These are phyloP conservation scores for Exophiala bonariae DNA, from an alignment of 2,329 filamentous ascomycete species.

Conservation along the genomic window DNA sequence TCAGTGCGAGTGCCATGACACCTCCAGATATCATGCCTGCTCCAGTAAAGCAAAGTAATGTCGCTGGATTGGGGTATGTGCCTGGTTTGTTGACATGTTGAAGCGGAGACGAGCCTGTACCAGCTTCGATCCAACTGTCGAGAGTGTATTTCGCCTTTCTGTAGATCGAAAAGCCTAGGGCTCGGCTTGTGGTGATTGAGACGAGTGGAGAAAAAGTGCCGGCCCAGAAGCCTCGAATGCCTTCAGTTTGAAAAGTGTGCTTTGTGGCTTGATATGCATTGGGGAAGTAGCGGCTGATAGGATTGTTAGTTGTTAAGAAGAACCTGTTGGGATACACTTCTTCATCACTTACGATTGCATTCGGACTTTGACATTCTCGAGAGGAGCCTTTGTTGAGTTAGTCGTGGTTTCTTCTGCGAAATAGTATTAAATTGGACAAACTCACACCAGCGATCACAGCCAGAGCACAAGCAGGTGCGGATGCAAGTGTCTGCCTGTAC, in stretches of 20 bases:
- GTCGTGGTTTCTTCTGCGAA: conserved; percentile 17
- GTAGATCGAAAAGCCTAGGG: conserved; percentile 49
- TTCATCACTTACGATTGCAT: conserved; percentile 53
- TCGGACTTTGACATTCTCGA: conserved; percentile 50
- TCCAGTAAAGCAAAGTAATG: conserved; percentile 42
- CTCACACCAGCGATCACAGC: conserved; percentile 48
- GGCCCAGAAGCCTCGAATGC: conserved; percentile 47
- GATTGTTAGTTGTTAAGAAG: no score
- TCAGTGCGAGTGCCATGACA: conserved; percentile 43
- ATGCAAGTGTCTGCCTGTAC: conserved; percentile 48
- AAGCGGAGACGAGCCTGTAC: conserved; percentile 43
- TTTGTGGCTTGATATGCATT: conserved; percentile 43
- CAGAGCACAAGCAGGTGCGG: conserved; percentile 44
- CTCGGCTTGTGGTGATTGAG: conserved; percentile 46
- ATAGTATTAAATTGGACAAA: conserved; percentile 14
- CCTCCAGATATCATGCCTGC: conserved; percentile 45
- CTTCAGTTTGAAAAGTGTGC: conserved; percentile 49
- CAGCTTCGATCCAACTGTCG: conserved; percentile 38
- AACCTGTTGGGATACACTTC: no score
- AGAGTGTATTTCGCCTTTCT: conserved; percentile 43
- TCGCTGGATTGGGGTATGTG: conserved; percentile 42
- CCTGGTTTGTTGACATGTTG: conserved; percentile 42
- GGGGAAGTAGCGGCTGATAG: conserved; percentile 43
- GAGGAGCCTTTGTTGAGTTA: conserved; percentile 38
- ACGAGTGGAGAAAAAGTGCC: conserved; percentile 46